These are phyloP conservation scores for Thalassiosira allenii DNA, from an alignment of 352 stramenopile species.

Conservation along the genomic window DNA sequence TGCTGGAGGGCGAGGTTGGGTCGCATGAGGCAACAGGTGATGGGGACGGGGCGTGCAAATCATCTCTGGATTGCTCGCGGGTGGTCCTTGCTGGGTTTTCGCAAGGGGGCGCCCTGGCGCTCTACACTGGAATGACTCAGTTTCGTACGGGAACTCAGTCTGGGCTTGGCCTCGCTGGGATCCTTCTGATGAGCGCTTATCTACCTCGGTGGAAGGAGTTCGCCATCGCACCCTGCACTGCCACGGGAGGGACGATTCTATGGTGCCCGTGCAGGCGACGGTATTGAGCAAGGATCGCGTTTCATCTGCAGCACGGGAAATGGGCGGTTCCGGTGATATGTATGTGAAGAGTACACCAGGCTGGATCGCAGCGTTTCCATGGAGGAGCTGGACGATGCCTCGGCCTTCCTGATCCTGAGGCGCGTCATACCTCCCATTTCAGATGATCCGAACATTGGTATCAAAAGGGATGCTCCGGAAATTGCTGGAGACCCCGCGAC, in stretches of 20 bases:
- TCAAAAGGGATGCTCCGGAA: neutral
- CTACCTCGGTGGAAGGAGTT: conserved; percentile 48
- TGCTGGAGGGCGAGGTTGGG: conserved; percentile 86
- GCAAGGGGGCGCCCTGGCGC: conserved; percentile 90
- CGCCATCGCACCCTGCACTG: conserved; percentile 56
- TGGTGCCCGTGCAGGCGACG: conserved; percentile 47
- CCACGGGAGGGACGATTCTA: conserved; percentile 50
- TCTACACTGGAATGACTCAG: conserved; percentile 69
- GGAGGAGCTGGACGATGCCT: conserved; percentile 56
- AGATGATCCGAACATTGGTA: conserved; percentile 21
- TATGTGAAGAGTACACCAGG: conserved; percentile 52
- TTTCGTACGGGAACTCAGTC: neutral
- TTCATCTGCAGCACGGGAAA: conserved; percentile 20
- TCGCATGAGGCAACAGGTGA: too few species aligned
- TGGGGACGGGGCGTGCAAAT: neutral
- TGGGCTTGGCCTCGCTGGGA: conserved; percentile 50
- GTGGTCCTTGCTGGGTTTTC: conserved; percentile 93
- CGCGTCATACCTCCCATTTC: conserved; percentile 42
- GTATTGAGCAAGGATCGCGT: conserved; percentile 43
- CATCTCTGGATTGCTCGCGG: conserved; percentile 79
- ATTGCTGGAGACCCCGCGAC: conserved; percentile 13
- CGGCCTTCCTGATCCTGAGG: conserved; percentile 42
- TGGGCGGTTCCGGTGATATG: conserved; percentile 23
- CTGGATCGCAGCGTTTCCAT: conserved; percentile 59
- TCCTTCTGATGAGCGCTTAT: conserved; percentile 61